phyloP scores from a whole-genome alignment of 371 early-diverging fungal species.

The Neoconidiobolus thromboides region DNA sequence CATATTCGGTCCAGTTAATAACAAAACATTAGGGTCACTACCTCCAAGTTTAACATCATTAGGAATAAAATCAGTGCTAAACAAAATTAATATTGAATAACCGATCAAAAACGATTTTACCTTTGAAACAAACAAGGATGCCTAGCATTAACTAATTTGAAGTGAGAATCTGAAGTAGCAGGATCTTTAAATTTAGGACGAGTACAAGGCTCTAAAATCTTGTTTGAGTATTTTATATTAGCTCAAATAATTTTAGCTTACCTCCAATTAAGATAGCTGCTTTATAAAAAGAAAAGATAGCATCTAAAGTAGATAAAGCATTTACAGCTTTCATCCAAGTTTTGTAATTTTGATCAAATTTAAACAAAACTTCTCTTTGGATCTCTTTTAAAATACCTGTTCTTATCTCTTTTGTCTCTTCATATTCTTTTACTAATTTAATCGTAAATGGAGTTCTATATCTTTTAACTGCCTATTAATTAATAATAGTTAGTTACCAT shows the following conservation, averaged over 20 bases:
- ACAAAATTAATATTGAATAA: slow-evolving; percentile 12
- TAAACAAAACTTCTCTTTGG: slow-evolving; percentile 42
- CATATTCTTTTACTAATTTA: slow-evolving; percentile 40
- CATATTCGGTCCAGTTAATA: slow-evolving; percentile 97
- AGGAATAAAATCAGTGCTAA: slow-evolving; percentile 68
- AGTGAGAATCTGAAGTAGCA: slow-evolving; percentile 25
- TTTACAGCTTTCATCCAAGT: slow-evolving; percentile 51
- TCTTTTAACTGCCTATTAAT: slow-evolving; percentile 46
- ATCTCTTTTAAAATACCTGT: slow-evolving; percentile 45
- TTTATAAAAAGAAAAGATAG: slow-evolving; percentile 58
- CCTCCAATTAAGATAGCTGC: slow-evolving; percentile 40
- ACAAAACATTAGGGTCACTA: slow-evolving; percentile 44
- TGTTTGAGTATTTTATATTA: too few species aligned
- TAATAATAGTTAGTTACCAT: neutral
- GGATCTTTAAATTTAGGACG: slow-evolving; percentile 44
- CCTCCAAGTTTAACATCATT: slow-evolving; percentile 78
- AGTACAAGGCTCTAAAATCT: slow-evolving; percentile 34
- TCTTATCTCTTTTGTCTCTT: slow-evolving; percentile 72
- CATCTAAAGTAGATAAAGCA: slow-evolving; percentile 77
- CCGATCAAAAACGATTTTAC: neutral
- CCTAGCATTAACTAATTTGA: slow-evolving; percentile 62
- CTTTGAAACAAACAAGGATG: slow-evolving; percentile 55
- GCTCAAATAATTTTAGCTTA: slow-evolving; percentile 9
- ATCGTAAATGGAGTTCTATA: slow-evolving; percentile 66
- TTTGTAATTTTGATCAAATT: slow-evolving; percentile 57